Evolutionary conservation across 139 green algal genomes (phyloP), one percentile per base, ranked within the genome.

Genomic region (Trebouxia sp.): DNA sequence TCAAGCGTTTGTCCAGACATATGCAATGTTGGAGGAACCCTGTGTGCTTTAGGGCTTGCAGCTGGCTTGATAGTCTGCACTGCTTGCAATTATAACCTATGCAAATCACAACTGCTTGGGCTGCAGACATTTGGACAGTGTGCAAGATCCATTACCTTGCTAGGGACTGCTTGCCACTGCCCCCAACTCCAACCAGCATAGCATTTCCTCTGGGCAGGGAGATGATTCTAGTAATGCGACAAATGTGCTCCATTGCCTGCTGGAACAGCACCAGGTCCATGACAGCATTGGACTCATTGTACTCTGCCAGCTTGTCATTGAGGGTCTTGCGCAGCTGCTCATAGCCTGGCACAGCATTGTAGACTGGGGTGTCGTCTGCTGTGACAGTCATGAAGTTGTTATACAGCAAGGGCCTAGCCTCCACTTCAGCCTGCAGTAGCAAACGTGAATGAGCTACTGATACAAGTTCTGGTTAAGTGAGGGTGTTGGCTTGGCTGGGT

Each of bases 221-320:
- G 43, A 98, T 92, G 78, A 96, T 93, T 65, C 94, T 89, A 1
- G 90, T 85, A 62, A 97, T 95, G 67, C 94, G 89, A 6, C 83
- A 84, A 10, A 93, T 86, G 65, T 97, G 94, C 85, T 96, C 90
- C 80, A 95, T 91, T 17, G 94, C 94, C 75, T 96, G 87, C 65
- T 86, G 56, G 85, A 97, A 97, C 26, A 97, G 86, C 66, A 97
- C 93, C 62, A 98, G 84, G 42, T 97, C 89, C 93, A 97, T 97
- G 15, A 91, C 82, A 11, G 92, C 85, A 82, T 97, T 95, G 75
- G 47, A 88, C 43, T 97, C 93, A 76, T 98, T 98, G 89, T 98
- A 96, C 87, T 97, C 94, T 8, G 80, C 69, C 67, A 98, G 82
- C 82, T 92, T 92, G 42, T 94, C 90, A 32, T 97, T 90, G 72